phyloP scores from a whole-genome alignment of 2,329 filamentous ascomycete genomes.

The Penicillium hesseltinei region DNA sequence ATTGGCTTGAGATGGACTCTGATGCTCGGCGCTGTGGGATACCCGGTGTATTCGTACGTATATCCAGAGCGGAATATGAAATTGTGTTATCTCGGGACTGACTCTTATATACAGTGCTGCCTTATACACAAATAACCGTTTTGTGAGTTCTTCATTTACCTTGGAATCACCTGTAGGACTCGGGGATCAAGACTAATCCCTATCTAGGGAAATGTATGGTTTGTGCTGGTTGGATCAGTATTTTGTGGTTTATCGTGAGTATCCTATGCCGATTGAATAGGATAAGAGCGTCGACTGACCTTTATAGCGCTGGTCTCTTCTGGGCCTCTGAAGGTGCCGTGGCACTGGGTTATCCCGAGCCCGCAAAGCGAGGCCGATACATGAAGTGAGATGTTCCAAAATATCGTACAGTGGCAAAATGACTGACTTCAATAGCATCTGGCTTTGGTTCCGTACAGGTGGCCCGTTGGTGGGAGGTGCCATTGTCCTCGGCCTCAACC shows the following conservation, averaged over 20 bases:
- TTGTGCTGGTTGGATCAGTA: constrained; percentile 51
- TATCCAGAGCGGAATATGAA: rapidly evolving
- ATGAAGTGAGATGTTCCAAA: constrained; percentile 34
- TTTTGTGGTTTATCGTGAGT: constrained; percentile 47
- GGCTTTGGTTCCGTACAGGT: constrained; percentile 52
- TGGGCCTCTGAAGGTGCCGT: constrained; percentile 54
- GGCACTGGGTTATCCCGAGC: constrained; percentile 50
- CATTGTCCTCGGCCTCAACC: constrained; percentile 49
- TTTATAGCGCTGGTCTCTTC: constrained; percentile 46
- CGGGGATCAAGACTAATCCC: constrained; percentile 3
- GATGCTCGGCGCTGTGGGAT: constrained; percentile 45
- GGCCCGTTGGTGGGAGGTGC: constrained; percentile 51
- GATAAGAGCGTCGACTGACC: neutral
- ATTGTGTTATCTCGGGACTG: neutral
- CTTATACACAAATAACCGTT: constrained; percentile 45
- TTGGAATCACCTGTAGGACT: neutral
- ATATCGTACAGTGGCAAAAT: no score
- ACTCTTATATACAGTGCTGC: constrained; percentile 33
- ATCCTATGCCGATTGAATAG: neutral
- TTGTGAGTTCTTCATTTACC: constrained; percentile 12
- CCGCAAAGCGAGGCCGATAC: constrained; percentile 48
- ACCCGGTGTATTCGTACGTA: constrained; percentile 45
- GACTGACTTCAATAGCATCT: constrained; percentile 31
- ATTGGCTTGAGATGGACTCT: constrained; percentile 51
- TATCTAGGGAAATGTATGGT: constrained; percentile 49